Evolutionary conservation across 495 filamentous ascomycete genomes (phyloP), one percentile per base, ranked within the genome.

Genomic region (Filosporella fistucella): DNA sequence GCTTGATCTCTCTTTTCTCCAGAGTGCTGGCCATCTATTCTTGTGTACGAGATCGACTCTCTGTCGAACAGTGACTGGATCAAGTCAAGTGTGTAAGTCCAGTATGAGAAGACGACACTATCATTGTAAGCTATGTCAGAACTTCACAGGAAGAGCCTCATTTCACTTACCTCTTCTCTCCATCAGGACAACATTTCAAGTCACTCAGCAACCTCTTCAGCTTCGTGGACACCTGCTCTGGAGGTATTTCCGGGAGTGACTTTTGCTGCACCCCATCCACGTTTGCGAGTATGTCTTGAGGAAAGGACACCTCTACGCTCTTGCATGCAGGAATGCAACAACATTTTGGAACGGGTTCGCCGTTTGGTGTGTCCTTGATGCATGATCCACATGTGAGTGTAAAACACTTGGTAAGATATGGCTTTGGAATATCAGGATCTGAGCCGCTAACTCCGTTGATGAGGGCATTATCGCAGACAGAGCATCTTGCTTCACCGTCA

Each of bases 31-130:
- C 70, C 70, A 47, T 76, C 72, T 39, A 73, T 67, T 1, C 70
- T 63, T 1, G 67, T 36, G 42, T 49, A 55, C 1, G 20, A 21
- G 6, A 74, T 61, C 3, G 38, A 16, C 5, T 60, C 55, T 16
- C 65, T 45, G 6, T 59, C 51, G 10, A 76, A 58, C 4, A 56
- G 66, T 0, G 24, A 21, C 34, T 68, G 58, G 0, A 72, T 57
- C 1, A 70, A 12, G 26, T 72, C 66, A 11, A 76, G 68, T 4
- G 66, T 72, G 28, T 58, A 54, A 24, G 63, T 60, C 73, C 71
- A 75, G 2, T 48, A 63, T 0, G 70, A 68, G 45, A 75, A 76
- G 0, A 76, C 66, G 28, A 76, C 50, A 30, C 68, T 72, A n/a
- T n/a, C n/a, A n/a, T n/a, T n/a, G n/a, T n/a, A n/a, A n/a, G n/a